Evolutionary conservation across 2,329 filamentous ascomycete species (phyloP).

Genomic region (Aureobasidium melanogenum): DNA sequence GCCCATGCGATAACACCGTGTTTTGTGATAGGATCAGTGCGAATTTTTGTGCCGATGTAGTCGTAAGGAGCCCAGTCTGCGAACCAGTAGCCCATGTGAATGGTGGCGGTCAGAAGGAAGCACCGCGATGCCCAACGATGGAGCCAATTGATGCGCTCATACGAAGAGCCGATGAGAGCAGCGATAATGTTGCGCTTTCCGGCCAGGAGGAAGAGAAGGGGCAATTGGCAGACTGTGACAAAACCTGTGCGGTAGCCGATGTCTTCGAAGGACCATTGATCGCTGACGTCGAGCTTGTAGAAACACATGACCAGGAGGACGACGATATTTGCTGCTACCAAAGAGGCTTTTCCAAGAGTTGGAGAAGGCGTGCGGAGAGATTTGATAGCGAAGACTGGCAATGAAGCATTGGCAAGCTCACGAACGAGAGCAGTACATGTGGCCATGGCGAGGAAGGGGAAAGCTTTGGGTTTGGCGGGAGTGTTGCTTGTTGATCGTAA

Average conservation of each 20-base stretch:
- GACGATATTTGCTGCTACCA: constrained; percentile 39
- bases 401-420: constrained; percentile 43
- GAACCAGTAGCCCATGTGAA: constrained; percentile 64
- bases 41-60: constrained; percentile 50
- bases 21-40: constrained; percentile 55
- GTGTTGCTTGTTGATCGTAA: constrained; percentile 35
- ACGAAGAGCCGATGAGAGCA: constrained; percentile 52
- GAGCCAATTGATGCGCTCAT: constrained; percentile 64
- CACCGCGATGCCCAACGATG: constrained; percentile 64
- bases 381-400: constrained; percentile 27
- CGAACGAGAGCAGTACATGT: constrained; percentile 46
- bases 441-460: constrained; percentile 40
- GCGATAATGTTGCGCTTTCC: constrained; percentile 53
- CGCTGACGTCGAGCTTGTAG: constrained; percentile 43
- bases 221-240: constrained; percentile 44
- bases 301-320: constrained; percentile 48
- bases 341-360: constrained; percentile 28
- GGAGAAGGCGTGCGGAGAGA: constrained; percentile 30
- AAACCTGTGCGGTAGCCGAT: constrained; percentile 49
- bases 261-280: constrained; percentile 44
- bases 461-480: constrained; percentile 46
- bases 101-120: constrained; percentile 57
- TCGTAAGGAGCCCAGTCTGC: constrained; percentile 52
- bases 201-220: constrained; percentile 47
- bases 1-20: constrained; percentile 61